phyloP scores from a whole-genome alignment of 2,329 filamentous ascomycete species.

The Rasamsonia emersonii region DNA sequence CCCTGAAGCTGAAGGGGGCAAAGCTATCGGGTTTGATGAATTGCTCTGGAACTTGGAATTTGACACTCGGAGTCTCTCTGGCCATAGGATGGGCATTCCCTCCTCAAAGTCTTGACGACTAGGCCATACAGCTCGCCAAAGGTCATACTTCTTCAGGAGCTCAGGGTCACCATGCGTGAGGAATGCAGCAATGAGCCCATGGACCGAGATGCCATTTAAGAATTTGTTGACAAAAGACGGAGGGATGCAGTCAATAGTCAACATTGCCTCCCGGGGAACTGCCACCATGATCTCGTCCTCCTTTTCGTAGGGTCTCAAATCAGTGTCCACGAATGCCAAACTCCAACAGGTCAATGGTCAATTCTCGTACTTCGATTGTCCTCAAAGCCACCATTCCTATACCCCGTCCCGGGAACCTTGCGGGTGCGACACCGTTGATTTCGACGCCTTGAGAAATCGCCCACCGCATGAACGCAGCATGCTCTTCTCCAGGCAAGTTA shows the following conservation, averaged over 20 bases:
- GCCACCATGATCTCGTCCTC: conserved; percentile 54
- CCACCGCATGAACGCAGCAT: conserved; percentile 58
- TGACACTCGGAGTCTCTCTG: conserved; percentile 29
- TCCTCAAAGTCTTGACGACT: conserved; percentile 49
- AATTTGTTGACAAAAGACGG: conserved; percentile 44
- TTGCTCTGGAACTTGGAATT: conserved; percentile 28
- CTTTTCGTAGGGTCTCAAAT: conserved; percentile 25
- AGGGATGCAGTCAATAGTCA: conserved; percentile 56
- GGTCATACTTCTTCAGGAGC: conserved; percentile 36
- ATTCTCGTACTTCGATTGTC: conserved; percentile 50
- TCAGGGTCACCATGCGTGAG: conserved; percentile 47
- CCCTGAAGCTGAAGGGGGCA: conserved; percentile 31
- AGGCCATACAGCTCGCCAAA: conserved; percentile 63
- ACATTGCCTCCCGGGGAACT: conserved; percentile 55
- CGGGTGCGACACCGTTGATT: conserved; percentile 59
- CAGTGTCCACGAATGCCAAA: not conserved
- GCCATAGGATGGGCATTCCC: conserved; percentile 51
- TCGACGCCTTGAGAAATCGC: conserved; percentile 55
- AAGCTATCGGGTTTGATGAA: conserved; percentile 12
- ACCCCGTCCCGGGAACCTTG: conserved; percentile 61
- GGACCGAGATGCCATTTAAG: conserved; percentile 50
- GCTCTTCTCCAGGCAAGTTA: conserved; percentile 22
- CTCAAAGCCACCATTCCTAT: conserved; percentile 68
- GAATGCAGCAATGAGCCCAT: conserved; percentile 64
- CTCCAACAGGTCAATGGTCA: not conserved